These are phyloP conservation scores for Teratosphaeria destructans DNA, from an alignment of 2,329 filamentous ascomycete species.

Conservation along the genomic window DNA sequence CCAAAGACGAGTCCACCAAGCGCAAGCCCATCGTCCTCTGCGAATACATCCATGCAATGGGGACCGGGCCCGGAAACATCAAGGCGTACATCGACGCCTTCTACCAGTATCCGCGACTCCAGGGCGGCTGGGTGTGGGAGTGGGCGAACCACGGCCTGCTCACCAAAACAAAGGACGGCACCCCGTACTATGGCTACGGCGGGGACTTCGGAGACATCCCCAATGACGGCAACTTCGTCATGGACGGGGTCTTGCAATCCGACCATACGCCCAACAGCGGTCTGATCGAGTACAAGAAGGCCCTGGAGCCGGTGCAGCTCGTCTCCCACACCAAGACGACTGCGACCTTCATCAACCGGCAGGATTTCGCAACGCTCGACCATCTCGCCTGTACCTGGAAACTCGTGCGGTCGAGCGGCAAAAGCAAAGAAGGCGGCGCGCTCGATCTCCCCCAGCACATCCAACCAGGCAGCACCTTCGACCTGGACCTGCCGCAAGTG, in stretches of 20 bases:
- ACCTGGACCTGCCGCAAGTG: conserved; percentile 9
- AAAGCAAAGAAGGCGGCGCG: conserved; percentile 2
- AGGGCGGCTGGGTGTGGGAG: conserved; percentile 48
- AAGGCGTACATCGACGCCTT: conserved; percentile 59
- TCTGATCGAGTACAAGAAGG: conserved; percentile 34
- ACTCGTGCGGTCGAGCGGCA: conserved; percentile 8
- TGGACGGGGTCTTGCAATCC: conserved; percentile 34
- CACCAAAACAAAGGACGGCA: conserved; percentile 29
- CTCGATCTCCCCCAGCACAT: conserved; percentile 4
- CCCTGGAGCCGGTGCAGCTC: conserved; percentile 31
- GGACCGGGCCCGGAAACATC: conserved; percentile 60
- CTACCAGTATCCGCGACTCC: conserved; percentile 48
- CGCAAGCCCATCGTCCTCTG: conserved; percentile 50
- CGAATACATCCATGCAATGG: conserved; percentile 56
- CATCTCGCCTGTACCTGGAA: conserved; percentile 20
- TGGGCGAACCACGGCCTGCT: conserved; percentile 37
- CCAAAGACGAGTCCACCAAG: conserved; percentile 23
- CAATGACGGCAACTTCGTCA: conserved; percentile 35
- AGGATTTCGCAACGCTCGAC: conserved; percentile 27
- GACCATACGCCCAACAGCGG: conserved; percentile 33
- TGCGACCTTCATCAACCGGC: conserved; percentile 16
- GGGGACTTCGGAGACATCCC: conserved; percentile 28
- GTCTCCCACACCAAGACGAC: conserved; percentile 23
- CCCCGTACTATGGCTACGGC: conserved; percentile 33
- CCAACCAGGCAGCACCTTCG: conserved; percentile 9